Percentiles rank a stretch among this genome's conserved stretches.
These are phyloP conservation scores for Sclerotinia subarctica DNA, from an alignment of 2,329 filamentous ascomycete genomes.

Conservation along the genomic window DNA sequence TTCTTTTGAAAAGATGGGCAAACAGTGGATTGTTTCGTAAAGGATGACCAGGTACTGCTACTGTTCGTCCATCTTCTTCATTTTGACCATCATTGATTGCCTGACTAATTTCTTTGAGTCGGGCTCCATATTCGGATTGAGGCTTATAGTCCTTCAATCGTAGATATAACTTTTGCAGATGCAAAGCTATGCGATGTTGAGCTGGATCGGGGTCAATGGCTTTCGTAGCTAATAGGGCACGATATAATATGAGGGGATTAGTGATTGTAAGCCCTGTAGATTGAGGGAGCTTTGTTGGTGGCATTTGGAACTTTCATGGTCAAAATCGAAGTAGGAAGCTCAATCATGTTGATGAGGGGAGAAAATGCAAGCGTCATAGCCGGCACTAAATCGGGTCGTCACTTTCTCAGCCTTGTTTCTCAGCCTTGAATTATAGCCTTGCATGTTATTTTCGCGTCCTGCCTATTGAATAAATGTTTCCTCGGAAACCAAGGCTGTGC, in stretches of 20 bases:
- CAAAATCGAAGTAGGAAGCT: not conserved
- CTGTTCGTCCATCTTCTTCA: conserved; percentile 39
- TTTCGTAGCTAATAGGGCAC: conserved; percentile 61
- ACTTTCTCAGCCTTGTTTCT: not conserved
- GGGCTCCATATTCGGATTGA: conserved; percentile 63
- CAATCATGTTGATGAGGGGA: not conserved
- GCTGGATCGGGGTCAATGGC: conserved; percentile 65
- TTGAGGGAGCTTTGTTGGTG: conserved; percentile 38
- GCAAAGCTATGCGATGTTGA: conserved; percentile 69
- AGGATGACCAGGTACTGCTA: conserved; percentile 53
- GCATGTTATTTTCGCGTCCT: not conserved
- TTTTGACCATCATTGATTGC: conserved; percentile 39
- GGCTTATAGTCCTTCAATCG: conserved; percentile 77
- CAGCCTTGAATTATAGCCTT: conserved; percentile 5
- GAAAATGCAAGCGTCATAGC: conserved; percentile 16
- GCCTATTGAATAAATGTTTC: not conserved
- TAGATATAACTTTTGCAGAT: conserved; percentile 73
- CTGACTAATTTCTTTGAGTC: conserved; percentile 58
- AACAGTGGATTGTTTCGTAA: conserved; percentile 59
- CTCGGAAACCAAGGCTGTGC: no score
- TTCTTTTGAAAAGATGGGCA: conserved; percentile 55
- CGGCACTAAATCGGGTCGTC: conserved; percentile 10
- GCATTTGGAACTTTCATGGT: conserved; percentile 30
- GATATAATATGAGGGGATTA: conserved; percentile 75
- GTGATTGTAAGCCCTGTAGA: conserved; percentile 55